phyloP scores from a whole-genome alignment of 495 filamentous ascomycete species.

The Beverwykella pulmonaria region DNA sequence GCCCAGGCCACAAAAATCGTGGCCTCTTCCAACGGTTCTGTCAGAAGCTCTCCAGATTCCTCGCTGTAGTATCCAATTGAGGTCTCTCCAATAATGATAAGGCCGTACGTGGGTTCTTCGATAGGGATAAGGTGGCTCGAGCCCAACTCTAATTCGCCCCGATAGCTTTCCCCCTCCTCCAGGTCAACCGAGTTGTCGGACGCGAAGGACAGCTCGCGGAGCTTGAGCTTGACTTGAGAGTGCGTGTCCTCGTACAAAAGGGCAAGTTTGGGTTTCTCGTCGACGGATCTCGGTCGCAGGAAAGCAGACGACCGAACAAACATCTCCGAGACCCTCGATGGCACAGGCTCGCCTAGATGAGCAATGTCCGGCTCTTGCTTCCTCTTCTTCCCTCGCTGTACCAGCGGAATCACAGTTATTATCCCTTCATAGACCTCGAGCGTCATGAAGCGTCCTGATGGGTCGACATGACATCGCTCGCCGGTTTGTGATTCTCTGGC shows the following conservation, averaged over 20 bases:
- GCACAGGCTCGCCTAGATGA: constrained; percentile 67
- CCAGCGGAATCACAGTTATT: constrained; percentile 71
- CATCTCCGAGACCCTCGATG: constrained; percentile 80
- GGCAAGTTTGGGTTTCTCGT: constrained; percentile 73
- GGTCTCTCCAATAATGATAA: constrained; percentile 85
- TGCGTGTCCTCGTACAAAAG: constrained; percentile 77
- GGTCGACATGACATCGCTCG: constrained; percentile 80
- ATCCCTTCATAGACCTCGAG: constrained; percentile 89
- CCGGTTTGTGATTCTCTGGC: constrained; percentile 76
- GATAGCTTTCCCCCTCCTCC: constrained; percentile 53
- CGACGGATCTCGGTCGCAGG: constrained; percentile 53
- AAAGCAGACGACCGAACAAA: constrained; percentile 83
- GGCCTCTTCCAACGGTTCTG: constrained; percentile 65
- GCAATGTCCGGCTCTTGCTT: constrained; percentile 56
- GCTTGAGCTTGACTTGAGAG: constrained; percentile 63
- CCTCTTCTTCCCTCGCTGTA: constrained; percentile 61
- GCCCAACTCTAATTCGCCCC: constrained; percentile 69
- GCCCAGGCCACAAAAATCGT: constrained; percentile 89
- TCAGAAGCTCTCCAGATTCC: constrained; percentile 62
- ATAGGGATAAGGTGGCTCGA: constrained; percentile 85
- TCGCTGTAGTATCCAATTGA: constrained; percentile 81
- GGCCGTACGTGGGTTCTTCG: constrained; percentile 56
- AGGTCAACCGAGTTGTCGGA: constrained; percentile 54
- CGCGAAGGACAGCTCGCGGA: constrained; percentile 58
- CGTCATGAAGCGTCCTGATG: constrained; percentile 76